These are phyloP conservation scores for Entomortierella chlamydospora DNA, from an alignment of 192 early-diverging fungal species.

Conservation along the genomic window DNA sequence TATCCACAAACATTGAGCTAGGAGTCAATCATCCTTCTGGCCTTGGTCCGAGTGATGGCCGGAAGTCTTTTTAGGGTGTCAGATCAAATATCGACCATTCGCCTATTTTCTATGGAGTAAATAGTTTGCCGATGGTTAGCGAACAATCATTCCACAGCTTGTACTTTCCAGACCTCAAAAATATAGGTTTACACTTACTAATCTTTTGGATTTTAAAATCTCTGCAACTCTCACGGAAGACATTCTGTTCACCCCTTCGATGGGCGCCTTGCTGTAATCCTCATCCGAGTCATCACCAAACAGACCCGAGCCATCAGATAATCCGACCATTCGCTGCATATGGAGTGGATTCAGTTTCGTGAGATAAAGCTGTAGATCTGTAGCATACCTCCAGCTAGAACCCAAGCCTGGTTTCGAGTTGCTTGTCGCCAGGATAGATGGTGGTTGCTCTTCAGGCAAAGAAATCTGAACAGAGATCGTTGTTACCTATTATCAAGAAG, in stretches of 20 bases:
- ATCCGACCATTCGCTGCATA: background rate
- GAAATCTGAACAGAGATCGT: constrained; percentile 14
- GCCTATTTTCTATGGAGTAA: constrained; percentile 24
- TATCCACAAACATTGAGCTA: too few relatives aligned
- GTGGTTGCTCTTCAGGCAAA: constrained; percentile 33
- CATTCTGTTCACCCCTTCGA: background rate
- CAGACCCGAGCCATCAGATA: background rate
- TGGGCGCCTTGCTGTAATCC: background rate
- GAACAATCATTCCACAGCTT: background rate
- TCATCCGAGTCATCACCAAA: background rate
- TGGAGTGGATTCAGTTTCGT: background rate
- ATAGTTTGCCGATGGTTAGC: background rate
- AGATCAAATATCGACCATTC: constrained; percentile 38
- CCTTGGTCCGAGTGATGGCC: too few relatives aligned
- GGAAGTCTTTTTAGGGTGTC: background rate
- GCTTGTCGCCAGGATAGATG: constrained; percentile 32
- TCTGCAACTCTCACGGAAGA: constrained; percentile 19
- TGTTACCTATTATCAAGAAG: constrained; percentile 14
- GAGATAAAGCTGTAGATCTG: constrained; percentile 38
- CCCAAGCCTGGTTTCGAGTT: constrained; percentile 29
- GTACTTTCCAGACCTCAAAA: background rate
- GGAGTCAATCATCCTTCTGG: too few relatives aligned
- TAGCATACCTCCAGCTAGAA: constrained; percentile 30
- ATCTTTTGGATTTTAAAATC: constrained; percentile 30
- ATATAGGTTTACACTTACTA: constrained; percentile 2